Base-by-base conservation (phyloP, 768 basidiomycete genomes). In the Pisolithus marmoratus region DNA sequence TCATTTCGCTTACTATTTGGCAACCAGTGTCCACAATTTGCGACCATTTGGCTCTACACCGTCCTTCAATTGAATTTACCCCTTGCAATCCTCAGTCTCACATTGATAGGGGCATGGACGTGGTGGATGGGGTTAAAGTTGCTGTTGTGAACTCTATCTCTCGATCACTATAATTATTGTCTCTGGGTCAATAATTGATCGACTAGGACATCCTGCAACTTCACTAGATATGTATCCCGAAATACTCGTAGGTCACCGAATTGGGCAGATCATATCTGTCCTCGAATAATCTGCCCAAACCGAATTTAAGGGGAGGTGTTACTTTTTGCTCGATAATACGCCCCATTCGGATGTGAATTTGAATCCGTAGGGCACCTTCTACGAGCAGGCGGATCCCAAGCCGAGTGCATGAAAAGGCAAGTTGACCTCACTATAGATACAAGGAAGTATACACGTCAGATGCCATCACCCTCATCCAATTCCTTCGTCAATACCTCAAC, bases 251-350 rank as follows among this genome's bases (percentile, higher is more conserved):
- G 5, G 34, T 42, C 20, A 15, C 20, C 40, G 11, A 22, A 12
- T n/a, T 4, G 20, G 41, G 41, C 20, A 22, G 41, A 42, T 12
- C 12, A 42, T 8, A 9, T n/a, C 24, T 19, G 23, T 29, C n/a
- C 22, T 45, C 22, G 24, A 45, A 9, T n/a, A 27, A 15, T 4
- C 43, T 15, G 24, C 43, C 24, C 40, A 41, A 22, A n/a, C 15
- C 22, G 19, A 17, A 45, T 14, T 17, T 8, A 3, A 11, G 38
- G 50, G 34, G 14, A 50, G 34, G 43, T 23, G 11, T 71, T 50
- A 50, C 71, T 87, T 37, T 87, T 59, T 78, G 87, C 85, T 84
- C 83, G 80, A 84, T 73, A 67, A 88, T 88, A 88, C 86, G 83
- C 86, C 85, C 69, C 50, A 53, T 62, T 75, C 77, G 78, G 78